Evolutionary conservation across 371 early-diverging fungal genomes (phyloP).

Genomic region (Conidiobolus incongruus): DNA sequence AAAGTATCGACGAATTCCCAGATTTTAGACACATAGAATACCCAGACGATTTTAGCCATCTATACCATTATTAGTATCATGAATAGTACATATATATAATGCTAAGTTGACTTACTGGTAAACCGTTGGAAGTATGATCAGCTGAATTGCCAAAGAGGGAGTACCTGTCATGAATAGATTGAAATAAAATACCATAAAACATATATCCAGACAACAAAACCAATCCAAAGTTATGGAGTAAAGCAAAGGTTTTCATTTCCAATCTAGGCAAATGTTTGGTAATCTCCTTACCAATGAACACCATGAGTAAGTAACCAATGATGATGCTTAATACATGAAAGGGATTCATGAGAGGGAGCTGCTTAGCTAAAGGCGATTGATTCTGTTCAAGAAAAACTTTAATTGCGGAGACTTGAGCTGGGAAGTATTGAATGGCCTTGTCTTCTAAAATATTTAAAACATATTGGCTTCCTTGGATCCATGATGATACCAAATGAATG

Average conservation of each 20-base stretch:
- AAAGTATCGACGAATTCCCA: conserved; percentile 37
- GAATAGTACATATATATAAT: neutral
- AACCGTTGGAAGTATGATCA: conserved; percentile 11
- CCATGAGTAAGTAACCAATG: conserved; percentile 14
- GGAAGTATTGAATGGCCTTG: neutral
- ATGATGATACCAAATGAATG: neutral
- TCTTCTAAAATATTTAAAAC: neutral
- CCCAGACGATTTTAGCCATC: conserved; percentile 25
- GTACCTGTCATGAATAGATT: conserved; percentile 19
- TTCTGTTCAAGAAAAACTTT: conserved; percentile 9
- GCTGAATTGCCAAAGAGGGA: conserved; percentile 17
- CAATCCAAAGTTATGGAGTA: conserved; percentile 22
- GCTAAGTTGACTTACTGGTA: conserved; percentile 13
- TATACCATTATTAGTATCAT: conserved; percentile 1
- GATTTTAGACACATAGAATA: conserved; percentile 33
- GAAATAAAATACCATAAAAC: conserved; percentile 16
- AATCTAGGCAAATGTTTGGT: conserved; percentile 15
- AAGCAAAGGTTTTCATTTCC: conserved; percentile 15
- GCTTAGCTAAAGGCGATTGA: conserved; percentile 13
- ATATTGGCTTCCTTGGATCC: neutral
- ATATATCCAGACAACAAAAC: conserved; percentile 23
- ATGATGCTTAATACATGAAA: conserved; percentile 22
- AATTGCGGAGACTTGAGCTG: conserved; percentile 1
- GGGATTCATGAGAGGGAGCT: conserved; percentile 33
- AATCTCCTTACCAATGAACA: conserved; percentile 18